Evolutionary conservation across 1,284 basidiomycete genomes (phyloP).

Genomic region (Phylloporus sp.): DNA sequence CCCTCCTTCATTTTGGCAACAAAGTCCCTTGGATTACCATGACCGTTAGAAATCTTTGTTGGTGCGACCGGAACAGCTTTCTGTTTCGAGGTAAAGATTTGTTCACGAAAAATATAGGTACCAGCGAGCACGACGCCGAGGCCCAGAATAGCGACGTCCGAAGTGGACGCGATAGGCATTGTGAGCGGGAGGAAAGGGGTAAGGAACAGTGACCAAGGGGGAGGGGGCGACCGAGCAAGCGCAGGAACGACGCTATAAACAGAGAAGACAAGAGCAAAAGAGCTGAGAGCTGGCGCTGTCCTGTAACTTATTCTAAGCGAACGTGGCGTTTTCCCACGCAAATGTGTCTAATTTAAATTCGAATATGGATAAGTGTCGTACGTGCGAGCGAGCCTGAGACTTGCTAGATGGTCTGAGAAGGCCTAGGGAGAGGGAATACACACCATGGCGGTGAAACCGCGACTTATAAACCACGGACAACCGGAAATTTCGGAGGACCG

Average conservation of each 20-base stretch:
- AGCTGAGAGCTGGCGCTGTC: neutral
- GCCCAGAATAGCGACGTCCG: conserved; percentile 74
- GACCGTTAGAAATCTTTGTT: conserved; percentile 63
- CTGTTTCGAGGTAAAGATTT: conserved; percentile 70
- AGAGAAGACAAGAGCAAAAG: conserved; percentile 29
- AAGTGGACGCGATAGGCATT: conserved; percentile 52
- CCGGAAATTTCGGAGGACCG: neutral
- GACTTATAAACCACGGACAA: conserved; percentile 15
- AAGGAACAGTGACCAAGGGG: neutral
- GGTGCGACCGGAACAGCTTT: conserved; percentile 58
- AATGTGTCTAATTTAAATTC: conserved; percentile 13
- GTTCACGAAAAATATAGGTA: conserved; percentile 81
- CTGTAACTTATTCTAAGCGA: conserved; percentile 2
- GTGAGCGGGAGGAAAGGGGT: neutral
- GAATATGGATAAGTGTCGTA: neutral
- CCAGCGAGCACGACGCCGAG: conserved; percentile 77
- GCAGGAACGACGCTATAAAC: conserved; percentile 11
- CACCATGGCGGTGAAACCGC: neutral
- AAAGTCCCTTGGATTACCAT: conserved; percentile 88
- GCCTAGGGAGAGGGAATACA: neutral
- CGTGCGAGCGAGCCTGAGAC: neutral
- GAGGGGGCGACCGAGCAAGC: neutral
- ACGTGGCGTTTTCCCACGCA: conserved; percentile 42
- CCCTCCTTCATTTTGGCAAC: conserved; percentile 89
- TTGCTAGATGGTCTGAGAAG: neutral